A percentile compares a stretch with the other conserved stretches of the same genome.
Evolutionary conservation across 768 basidiomycete species (phyloP).

Genomic region (Flagelloscypha sp.): DNA sequence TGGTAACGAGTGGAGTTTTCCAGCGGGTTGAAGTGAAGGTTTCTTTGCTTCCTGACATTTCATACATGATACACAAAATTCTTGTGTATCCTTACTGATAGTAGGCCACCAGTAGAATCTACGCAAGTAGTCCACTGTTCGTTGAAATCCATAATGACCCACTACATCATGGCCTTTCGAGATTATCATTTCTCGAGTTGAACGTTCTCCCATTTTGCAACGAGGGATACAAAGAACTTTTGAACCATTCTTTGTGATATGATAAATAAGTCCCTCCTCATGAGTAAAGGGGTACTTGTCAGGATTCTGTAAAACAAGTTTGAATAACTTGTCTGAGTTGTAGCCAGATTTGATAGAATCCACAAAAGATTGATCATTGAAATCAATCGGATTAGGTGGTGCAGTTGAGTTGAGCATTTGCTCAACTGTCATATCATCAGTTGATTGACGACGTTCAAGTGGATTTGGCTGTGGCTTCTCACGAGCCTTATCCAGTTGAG

Average conservation of each 20-base stretch:
- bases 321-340: constrained; percentile 8
- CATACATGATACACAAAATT: constrained; percentile 17
- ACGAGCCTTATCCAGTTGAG: no score
- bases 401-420: no score
- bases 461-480: no score
- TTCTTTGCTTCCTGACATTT: constrained; percentile 18
- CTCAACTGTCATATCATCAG: no score
- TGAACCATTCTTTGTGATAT: constrained; percentile 1
- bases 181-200: constrained; percentile 7
- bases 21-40: constrained; percentile 8
- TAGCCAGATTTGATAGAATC: constrained; percentile 12
- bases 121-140: constrained; percentile 21
- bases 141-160: constrained; percentile 23
- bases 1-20: constrained; percentile 5
- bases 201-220: background rate
- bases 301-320: constrained; percentile 2
- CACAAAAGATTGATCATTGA: no score
- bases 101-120: constrained; percentile 23
- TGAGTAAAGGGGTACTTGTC: constrained; percentile 5
- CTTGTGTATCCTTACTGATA: constrained; percentile 12
- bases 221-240: constrained; percentile 15
- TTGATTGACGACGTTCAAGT: no score
- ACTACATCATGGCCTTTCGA: constrained; percentile 20
- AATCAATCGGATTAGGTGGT: no score
- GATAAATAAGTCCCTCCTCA: constrained; percentile 6